phyloP scores from a whole-genome alignment of 371 early-diverging fungal species.

The Mucor racemosus region DNA sequence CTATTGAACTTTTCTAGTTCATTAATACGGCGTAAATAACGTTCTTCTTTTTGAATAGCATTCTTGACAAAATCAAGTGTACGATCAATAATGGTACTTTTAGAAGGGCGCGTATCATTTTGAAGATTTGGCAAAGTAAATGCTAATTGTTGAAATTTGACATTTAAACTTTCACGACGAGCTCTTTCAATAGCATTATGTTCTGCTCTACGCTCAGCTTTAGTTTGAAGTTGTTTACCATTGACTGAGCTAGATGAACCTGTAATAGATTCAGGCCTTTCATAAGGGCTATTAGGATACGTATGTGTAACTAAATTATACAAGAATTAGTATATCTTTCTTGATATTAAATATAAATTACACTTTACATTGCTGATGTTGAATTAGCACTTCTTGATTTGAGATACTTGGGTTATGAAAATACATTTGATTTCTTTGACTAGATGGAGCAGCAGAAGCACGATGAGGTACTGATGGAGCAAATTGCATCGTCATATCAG shows the following conservation, averaged over 20 bases:
- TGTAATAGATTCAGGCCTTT: slow-evolving; percentile 14
- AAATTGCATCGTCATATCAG: slow-evolving; percentile 29
- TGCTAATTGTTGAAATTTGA: slow-evolving; percentile 75
- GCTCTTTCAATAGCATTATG: slow-evolving; percentile 82
- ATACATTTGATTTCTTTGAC: slow-evolving; percentile 6
- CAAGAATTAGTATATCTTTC: neutral
- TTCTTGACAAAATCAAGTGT: slow-evolving; percentile 61
- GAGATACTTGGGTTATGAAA: neutral
- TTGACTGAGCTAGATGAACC: neutral
- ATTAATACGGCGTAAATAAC: slow-evolving; percentile 34
- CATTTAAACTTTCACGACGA: slow-evolving; percentile 74
- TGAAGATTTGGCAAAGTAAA: slow-evolving; percentile 69
- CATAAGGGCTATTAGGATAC: slow-evolving; percentile 23
- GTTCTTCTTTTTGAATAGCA: slow-evolving; percentile 45
- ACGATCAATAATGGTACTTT: slow-evolving; percentile 74
- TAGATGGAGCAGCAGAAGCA: neutral
- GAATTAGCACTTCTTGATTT: slow-evolving; percentile 17
- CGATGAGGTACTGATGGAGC: slow-evolving; percentile 32
- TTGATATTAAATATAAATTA: neutral
- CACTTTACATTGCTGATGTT: slow-evolving; percentile 23
- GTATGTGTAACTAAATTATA: slow-evolving; percentile 8
- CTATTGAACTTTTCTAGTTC: slow-evolving; percentile 40
- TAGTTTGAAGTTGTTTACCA: slow-evolving; percentile 33
- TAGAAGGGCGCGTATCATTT: slow-evolving; percentile 73
- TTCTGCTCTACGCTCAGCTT: slow-evolving; percentile 71